Evolutionary conservation across 2,329 filamentous ascomycete genomes (phyloP), one percentile per base, ranked within the genome.

Genomic region (Raffaelea albimanens): DNA sequence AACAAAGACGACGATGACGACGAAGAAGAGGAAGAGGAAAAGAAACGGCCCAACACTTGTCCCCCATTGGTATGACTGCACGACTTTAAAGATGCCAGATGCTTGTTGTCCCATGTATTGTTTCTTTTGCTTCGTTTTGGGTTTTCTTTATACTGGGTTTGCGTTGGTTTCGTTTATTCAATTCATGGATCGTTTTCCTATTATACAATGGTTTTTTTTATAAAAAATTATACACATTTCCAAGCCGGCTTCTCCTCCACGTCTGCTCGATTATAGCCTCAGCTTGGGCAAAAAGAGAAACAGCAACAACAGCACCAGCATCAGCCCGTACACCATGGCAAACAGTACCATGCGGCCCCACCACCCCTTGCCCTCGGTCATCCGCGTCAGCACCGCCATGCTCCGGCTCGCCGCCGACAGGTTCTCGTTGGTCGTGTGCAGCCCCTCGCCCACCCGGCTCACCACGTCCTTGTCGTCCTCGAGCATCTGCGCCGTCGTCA

Each of bases 321-420:
- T 91, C 52, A 96, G 64, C 25, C 79, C 87, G 57, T 83, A 85
- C 43, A 96, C 89, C 75, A 87, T 85, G 36, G 73, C 83, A 69
- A 93, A 95, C 51, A 96, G 71, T 66, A 91, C 72, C 70, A 95
- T 78, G 45, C 90, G 70, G 5, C 85, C 89, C 80, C 78, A 88
- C 85, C 85, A 94, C 0, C 89, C 89, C 61, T 84, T 83, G 3
- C 89, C 90, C 68, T 96, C 91, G 16, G 84, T 88, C 81, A 95
- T 88, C 45, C 75, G 75, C 56, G 79, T 72, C 60, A 97, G 64
- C 58, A 78, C 74, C 1, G 86, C 83, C 87, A 97, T 94, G 53
- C 80, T 72, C 53, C 79, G 77, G 46, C 80, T 80, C 3, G 90
- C 88, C 2, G 80, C 77, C 51, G 89, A 82, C 76, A 97, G 84